Base-by-base conservation (phyloP, 2,329 filamentous ascomycete species). In the Penicillium brasilianum region DNA sequence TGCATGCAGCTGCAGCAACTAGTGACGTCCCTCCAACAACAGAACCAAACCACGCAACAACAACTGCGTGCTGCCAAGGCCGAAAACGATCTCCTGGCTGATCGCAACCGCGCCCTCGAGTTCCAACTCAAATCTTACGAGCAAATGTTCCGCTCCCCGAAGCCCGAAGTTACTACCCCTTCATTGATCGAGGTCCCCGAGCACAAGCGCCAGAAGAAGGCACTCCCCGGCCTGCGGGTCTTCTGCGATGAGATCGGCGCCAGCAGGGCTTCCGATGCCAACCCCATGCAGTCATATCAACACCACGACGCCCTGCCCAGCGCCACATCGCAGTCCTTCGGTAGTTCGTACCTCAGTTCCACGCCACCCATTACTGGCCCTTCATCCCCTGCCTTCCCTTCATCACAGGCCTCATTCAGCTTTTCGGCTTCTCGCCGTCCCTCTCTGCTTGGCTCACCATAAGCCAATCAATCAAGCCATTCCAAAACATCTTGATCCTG, bases 1-100 rank as follows among this genome's bases (percentile, higher is more conserved):
- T 76, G 72, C 70, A 76, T 77, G 73, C 76, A 78, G 54, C 64
- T 77, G 37, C 74, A 78, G 59, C 74, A 77, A 53, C 60, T 73
- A 34, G 67, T 76, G 25, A 61, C 64, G 41, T 72, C 66, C 49
- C 71, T 77, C 34, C 75, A 78, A 62, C 73, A 76, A 55, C 74
- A 78, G 49, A 75, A 77, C 57, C 73, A 77, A 41, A 65, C 68
- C 5, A 58, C 62, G 9, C 74, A 77, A 58, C 72, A 74, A 43
- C 73, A 77, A 67, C 59, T 75, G 51, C 72, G 74, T 53, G 64
- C 69, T 18, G 44, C 72, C 25, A 76, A 76, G 64, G 71, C 74
- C 20, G 76, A 78, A 60, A 76, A 74, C 48, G 73, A 76, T 63
- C 60, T 68, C 13, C 66, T 77, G 4, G 68, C 72, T 30, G 75